phyloP scores from a whole-genome alignment of 1,139 yeast species.

The Suhomyces bokatorum region DNA sequence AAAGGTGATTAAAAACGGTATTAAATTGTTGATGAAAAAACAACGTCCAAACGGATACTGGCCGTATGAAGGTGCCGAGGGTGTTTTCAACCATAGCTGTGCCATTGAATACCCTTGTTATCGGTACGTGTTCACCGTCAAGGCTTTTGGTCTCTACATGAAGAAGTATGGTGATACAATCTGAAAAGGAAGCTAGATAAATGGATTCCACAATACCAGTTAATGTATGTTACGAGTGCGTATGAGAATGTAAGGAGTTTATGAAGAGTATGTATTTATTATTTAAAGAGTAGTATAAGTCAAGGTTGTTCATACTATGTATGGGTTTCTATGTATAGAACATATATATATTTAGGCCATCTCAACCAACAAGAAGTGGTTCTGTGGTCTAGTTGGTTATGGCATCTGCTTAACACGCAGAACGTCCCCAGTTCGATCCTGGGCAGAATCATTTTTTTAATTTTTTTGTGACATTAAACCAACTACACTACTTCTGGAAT shows the following conservation, averaged over 20 bases:
- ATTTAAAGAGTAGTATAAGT: too few species aligned
- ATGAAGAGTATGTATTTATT: too few species aligned
- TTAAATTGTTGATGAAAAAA: slow-evolving; percentile 61
- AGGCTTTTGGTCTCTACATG: slow-evolving; percentile 82
- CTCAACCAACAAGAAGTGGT: too few species aligned
- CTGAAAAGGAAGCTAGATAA: not conserved
- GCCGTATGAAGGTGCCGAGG: slow-evolving; percentile 84
- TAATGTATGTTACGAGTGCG: not conserved
- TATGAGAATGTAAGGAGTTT: too few species aligned
- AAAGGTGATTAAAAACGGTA: slow-evolving; percentile 62
- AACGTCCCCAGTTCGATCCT: slow-evolving; percentile 99
- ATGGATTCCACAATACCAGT: not conserved
- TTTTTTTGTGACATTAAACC: too few species aligned
- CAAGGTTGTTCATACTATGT: too few species aligned
- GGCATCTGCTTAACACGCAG: slow-evolving; percentile 99
- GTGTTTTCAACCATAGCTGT: slow-evolving; percentile 89
- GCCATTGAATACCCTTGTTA: slow-evolving; percentile 97
- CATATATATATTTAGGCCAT: not conserved
- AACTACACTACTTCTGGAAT: too few species aligned
- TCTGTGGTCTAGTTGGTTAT: slow-evolving; percentile 96
- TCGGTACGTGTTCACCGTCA: slow-evolving; percentile 84
- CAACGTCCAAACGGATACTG: slow-evolving; percentile 83
- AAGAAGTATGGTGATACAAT: slow-evolving; percentile 31
- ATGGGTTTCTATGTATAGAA: too few species aligned
- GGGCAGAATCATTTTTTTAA: slow-evolving; percentile 83